Conservation (phyloP, 192 early-diverging fungal species). For the Coemansia sp. region DNA sequence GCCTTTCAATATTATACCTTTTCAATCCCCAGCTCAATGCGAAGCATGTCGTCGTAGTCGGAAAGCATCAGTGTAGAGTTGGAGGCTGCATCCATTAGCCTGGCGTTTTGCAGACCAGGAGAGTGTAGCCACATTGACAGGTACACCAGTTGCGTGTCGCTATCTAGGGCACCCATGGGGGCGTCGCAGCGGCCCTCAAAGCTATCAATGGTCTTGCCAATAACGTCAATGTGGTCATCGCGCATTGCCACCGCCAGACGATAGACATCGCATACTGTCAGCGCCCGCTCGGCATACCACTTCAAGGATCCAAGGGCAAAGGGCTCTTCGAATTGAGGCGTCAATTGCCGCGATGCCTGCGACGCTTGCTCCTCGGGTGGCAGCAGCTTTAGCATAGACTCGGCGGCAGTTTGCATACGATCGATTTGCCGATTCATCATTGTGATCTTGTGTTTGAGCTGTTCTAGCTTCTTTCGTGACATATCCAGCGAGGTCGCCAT, state of each 20-base stretch:
- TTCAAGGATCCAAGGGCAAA: slow-evolving; percentile 12
- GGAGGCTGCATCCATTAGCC: slow-evolving; percentile 1
- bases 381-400: slow-evolving; percentile 11
- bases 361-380: background rate
- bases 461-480: slow-evolving; percentile 9
- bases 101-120: slow-evolving; percentile 31
- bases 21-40: slow-evolving; percentile 15
- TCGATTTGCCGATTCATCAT: slow-evolving; percentile 23
- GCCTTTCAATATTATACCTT: background rate
- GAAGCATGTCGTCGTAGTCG: slow-evolving; percentile 31
- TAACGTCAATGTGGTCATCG: slow-evolving; percentile 13
- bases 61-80: slow-evolving; percentile 20
- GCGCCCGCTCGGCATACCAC: slow-evolving; percentile 21
- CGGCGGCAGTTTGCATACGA: slow-evolving; percentile 18
- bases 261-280: slow-evolving; percentile 10
- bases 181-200: slow-evolving; percentile 12
- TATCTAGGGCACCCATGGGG: slow-evolving; percentile 20
- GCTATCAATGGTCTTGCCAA: slow-evolving; percentile 7
- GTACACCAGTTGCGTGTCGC: slow-evolving; percentile 30
- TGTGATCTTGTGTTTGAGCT: slow-evolving; percentile 16
- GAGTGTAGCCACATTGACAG: slow-evolving; percentile 34
- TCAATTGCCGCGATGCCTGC: background rate
- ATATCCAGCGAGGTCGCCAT: slow-evolving; percentile 5
- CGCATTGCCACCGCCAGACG: slow-evolving; percentile 14
- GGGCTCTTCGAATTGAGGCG: background rate